Percentiles rank a stretch among this genome's conserved stretches.
These are phyloP conservation scores for Neonectria ditissima DNA, from an alignment of 2,329 filamentous ascomycete genomes.

Conservation along the genomic window DNA sequence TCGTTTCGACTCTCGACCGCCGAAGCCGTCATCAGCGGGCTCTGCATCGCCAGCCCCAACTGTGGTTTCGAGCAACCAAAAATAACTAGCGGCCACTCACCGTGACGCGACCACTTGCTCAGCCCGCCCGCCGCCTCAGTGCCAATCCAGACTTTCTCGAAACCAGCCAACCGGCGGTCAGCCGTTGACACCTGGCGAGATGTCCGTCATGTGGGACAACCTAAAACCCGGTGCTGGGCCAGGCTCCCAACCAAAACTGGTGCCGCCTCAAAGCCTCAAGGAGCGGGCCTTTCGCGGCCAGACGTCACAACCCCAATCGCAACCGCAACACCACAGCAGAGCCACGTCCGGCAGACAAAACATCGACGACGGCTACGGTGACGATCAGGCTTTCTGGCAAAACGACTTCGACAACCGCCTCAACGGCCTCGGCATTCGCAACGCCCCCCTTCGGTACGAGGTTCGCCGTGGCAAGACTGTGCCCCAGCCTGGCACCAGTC, in stretches of 20 bases:
- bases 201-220: conserved; percentile 45
- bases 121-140: conserved; percentile 2
- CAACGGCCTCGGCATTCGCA: conserved; percentile 46
- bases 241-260: conserved; percentile 31
- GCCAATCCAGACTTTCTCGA: background rate
- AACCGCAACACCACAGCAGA: conserved; percentile 30
- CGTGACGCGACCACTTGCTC: conserved; percentile 1
- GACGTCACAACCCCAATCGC: conserved; percentile 31
- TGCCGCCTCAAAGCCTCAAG: conserved; percentile 44
- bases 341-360: conserved; percentile 25
- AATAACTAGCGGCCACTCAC: conserved; percentile 37
- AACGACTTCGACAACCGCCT: conserved; percentile 45
- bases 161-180: conserved; percentile 6
- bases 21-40: conserved; percentile 35
- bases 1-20: conserved; percentile 1
- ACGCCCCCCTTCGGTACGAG: conserved; percentile 47
- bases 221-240: conserved; percentile 41
- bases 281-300: conserved; percentile 43
- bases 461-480: conserved; percentile 50
- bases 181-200: conserved; percentile 31
- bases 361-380: conserved; percentile 25
- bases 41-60: conserved; percentile 27
- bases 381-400: conserved; percentile 35
- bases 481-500: conserved; percentile 38
- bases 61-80: conserved; percentile 32